Percentiles rank a stretch among this genome's conserved stretches.
These are phyloP conservation scores for Plasmodium gonderi DNA, from an alignment of 169 alveolate species.

Conservation along the genomic window DNA sequence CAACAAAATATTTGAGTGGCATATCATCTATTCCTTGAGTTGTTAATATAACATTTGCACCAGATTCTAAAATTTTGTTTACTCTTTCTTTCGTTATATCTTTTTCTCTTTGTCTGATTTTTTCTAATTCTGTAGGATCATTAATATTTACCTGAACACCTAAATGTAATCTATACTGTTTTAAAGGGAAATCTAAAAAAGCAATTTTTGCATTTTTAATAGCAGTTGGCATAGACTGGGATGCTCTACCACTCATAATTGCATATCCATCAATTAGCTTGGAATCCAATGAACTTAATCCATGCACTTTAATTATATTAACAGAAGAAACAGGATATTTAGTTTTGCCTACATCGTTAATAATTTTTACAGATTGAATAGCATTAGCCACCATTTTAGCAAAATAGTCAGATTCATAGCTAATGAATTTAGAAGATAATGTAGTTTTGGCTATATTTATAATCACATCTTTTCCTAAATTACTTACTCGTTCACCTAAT, in stretches of 20 bases:
- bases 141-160: constrained; percentile 95
- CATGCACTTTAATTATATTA: constrained; percentile 96
- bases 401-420: constrained; percentile 94
- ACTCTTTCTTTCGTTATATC: constrained; percentile 97
- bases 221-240: constrained; percentile 96
- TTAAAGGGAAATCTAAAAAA: constrained; percentile 96
- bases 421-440: constrained; percentile 94
- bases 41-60: constrained; percentile 98
- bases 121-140: constrained; percentile 97
- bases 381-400: constrained; percentile 96
- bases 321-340: constrained; percentile 97
- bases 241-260: constrained; percentile 93
- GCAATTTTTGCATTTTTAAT: constrained; percentile 97
- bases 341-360: constrained; percentile 87
- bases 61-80: constrained; percentile 95
- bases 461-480: constrained; percentile 90
- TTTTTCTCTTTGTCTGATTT: constrained; percentile 92
- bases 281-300: constrained; percentile 95
- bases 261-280: constrained; percentile 94
- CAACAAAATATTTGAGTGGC: constrained; percentile 98
- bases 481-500: constrained; percentile 88
- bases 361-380: constrained; percentile 91
- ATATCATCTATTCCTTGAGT: constrained; percentile 99
- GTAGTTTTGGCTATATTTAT: constrained; percentile 96
- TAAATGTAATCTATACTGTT: constrained; percentile 95